Base-by-base conservation (phyloP, 1,284 basidiomycete species). In the Ganoderma boninense region DNA sequence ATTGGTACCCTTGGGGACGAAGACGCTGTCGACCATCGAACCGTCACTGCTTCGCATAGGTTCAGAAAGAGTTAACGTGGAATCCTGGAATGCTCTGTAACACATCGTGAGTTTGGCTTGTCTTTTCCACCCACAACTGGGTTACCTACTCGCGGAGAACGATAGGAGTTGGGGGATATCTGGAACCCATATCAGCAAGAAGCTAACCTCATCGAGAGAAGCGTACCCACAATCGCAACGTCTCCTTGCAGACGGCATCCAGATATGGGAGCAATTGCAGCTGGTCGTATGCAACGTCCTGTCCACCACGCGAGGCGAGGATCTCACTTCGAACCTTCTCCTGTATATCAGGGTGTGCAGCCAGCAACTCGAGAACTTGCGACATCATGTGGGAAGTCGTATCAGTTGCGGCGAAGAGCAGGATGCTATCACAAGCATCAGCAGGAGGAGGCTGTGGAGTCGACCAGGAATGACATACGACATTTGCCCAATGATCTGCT, bases 1-100 rank as follows among this genome's bases (percentile, higher is more conserved):
- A 38, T 70, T 71, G 26, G 71, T 85, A 2, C 86, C 87, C 70
- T 87, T 86, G 32, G 78, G 74, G 20, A 86, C 77, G 2, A 81
- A 69, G 42, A 90, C 75, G 29, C 79, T 79, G 49, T 82, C 77
- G 2, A 86, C 79, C 0, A 75, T 70, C 57, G 82, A 67, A 0
- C 85, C 86, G 52, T 76, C 71, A 4, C 42, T 60, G 29, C 73
- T 73, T 0, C 42, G 65, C 60, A 76, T 73, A 0, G 76, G 75
- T 69, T 76, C 49, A 13, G 75, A 74, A 18, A 74, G 72, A 74
- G 77, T 69, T 74, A 80, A 62, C 62, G 70, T 67, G 54, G 75
- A 68, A 69, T 72, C 61, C 65, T 73, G 77, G 32, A 66, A 72
- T 13, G 75, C 29, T 75, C 83, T 72, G 77, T 52, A 10, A 26